Evolutionary conservation across 306 rosid species (phyloP), one percentile per base, ranked within the genome.

Genomic region (Rubus idaeus): DNA sequence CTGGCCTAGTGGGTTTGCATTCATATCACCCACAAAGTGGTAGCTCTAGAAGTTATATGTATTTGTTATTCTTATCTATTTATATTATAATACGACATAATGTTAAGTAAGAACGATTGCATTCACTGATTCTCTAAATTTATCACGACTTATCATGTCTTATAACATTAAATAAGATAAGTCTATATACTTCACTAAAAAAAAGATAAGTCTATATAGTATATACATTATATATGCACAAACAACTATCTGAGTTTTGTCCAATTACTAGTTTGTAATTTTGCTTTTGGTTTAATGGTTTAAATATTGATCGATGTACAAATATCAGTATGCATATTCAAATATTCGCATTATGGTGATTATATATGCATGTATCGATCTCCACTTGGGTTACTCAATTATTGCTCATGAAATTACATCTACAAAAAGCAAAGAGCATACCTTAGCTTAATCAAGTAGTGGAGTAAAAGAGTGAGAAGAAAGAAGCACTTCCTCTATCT

Each of bases 371-470:
- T 8, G 5, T 42, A 42, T 42, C 5, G 3, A 82, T 21, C 57
- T 60, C 85, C 81, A 83, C 81, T 74, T 46, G 82, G 82, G 73
- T 57, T 76, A 77, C 81, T 89, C 81, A 82, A 67, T 86, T 77
- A 82, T 79, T 86, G 79, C 79, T 75, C 71, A 77, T 58, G 70
- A 60, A 76, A 83, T 70, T 74, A 58, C 35, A 75, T 74, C 75
- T 79, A 75, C 57, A 65, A 73, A 49, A 77, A 79, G 79, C 75
- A 67, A 84, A 47, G 68, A 83, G 23, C 76, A 41, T 71, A 17
- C 9, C 3, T 45, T 21, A 55, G 52, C 45, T 44, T 79, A 52
- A 40, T 21, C 10, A 68, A 51, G 45, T 70, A 68, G 81, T 70
- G 66, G 66, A 70, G 86, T 78, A 50, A 65, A 42, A 50, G 45